Percentiles rank a stretch among this genome's conserved stretches.
These are phyloP conservation scores for Larix kaempferi DNA, from an alignment of 75 land plant genomes.

Conservation along the genomic window DNA sequence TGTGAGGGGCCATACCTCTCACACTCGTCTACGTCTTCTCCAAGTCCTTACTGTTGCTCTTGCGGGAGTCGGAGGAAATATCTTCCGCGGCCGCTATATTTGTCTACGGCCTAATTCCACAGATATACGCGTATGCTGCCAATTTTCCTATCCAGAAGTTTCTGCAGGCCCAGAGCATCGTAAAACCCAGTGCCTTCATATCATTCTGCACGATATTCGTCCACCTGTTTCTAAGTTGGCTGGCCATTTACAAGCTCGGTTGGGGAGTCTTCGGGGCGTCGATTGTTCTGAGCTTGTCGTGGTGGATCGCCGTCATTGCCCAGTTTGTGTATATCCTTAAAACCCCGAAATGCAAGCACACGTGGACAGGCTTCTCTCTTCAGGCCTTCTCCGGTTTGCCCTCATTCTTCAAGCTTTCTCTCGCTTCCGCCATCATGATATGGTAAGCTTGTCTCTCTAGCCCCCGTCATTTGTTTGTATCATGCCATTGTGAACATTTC, in stretches of 20 bases:
- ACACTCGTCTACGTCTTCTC: constrained; percentile 38
- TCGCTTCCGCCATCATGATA: constrained; percentile 60
- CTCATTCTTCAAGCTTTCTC: constrained; percentile 44
- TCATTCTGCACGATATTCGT: constrained; percentile 24
- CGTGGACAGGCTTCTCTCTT: constrained; percentile 48
- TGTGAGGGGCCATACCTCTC: constrained; percentile 25
- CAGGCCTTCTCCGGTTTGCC: constrained; percentile 42
- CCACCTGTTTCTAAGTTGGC: constrained; percentile 45
- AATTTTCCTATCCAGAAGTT: constrained; percentile 62
- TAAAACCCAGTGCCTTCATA: constrained; percentile 39
- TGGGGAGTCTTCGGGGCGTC: constrained; percentile 47
- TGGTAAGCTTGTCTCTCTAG: too few species aligned
- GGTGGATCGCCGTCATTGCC: constrained; percentile 49
- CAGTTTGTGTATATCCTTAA: constrained; percentile 42
- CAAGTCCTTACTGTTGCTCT: constrained; percentile 22
- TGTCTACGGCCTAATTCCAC: constrained; percentile 55
- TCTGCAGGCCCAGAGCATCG: constrained; percentile 66
- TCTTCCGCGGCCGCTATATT: constrained; percentile 41
- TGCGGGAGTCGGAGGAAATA: constrained; percentile 39
- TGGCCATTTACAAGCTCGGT: constrained; percentile 30
- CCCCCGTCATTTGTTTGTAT: too few species aligned
- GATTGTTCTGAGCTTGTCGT: constrained; percentile 41
- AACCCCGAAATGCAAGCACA: constrained; percentile 29
- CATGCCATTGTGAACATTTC: too few species aligned
- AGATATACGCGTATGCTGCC: constrained; percentile 52